Evolutionary conservation across 192 early-diverging fungal genomes (phyloP).

Genomic region (Chytriomyces hyalinus): DNA sequence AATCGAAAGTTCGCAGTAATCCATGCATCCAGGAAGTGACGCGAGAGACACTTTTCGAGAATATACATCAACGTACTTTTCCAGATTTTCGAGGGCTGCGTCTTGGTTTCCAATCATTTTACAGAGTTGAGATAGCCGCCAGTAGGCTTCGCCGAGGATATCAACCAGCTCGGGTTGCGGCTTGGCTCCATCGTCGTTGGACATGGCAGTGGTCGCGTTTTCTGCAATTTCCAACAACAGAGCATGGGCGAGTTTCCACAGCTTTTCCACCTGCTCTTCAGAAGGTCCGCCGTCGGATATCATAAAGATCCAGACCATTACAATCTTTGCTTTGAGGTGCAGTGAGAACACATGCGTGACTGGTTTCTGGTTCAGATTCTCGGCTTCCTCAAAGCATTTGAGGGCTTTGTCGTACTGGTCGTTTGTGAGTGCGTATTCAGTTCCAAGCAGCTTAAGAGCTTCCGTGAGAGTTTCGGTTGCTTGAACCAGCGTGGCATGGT

Average conservation of each 20-base stretch:
- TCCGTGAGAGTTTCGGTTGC: background rate
- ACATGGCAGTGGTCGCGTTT: background rate
- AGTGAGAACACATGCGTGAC: background rate
- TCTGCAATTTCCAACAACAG: background rate
- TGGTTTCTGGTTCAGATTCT: background rate
- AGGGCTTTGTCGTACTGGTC: background rate
- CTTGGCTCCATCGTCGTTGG: background rate
- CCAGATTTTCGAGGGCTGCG: background rate
- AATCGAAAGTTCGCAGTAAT: background rate
- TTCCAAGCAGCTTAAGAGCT: background rate
- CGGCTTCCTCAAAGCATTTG: background rate
- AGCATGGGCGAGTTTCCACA: background rate
- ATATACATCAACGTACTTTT: background rate
- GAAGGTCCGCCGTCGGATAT: background rate
- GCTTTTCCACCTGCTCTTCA: background rate
- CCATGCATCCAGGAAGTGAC: background rate
- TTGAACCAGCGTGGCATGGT: background rate
- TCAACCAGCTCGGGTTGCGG: background rate
- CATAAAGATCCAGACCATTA: constrained; percentile 1
- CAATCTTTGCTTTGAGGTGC: constrained; percentile 1
- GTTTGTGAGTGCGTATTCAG: background rate
- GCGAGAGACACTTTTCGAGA: background rate
- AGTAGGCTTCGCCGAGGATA: background rate
- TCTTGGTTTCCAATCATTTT: constrained; percentile 1
- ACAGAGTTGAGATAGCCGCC: background rate